Conservation (phyloP, 192 early-diverging fungal species). For the Coemansia sp. region DNA sequence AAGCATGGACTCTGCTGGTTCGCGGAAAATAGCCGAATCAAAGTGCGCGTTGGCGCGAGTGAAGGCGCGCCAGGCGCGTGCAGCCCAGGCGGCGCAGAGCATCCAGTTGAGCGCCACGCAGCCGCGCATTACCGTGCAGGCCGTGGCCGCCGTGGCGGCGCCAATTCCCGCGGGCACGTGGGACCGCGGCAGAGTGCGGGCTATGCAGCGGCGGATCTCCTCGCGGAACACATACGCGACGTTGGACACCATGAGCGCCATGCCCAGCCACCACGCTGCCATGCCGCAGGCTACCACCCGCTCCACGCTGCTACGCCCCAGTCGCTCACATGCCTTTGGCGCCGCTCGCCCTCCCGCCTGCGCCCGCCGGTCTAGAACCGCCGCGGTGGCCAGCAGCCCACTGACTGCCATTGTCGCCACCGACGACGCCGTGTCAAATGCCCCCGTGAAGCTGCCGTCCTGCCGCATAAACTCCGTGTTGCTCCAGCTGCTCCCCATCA, state of each 20-base stretch:
- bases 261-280: conserved; percentile 44
- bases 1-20: conserved; percentile 11
- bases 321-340: conserved; percentile 15
- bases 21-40: conserved; percentile 39
- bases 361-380: conserved; percentile 7
- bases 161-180: neutral
- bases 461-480: conserved; percentile 41
- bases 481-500: conserved; percentile 44
- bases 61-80: conserved; percentile 32
- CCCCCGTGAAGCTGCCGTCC: conserved; percentile 33
- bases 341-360: neutral
- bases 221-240: conserved; percentile 37
- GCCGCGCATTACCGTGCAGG: conserved; percentile 32
- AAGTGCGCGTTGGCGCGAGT: conserved; percentile 33
- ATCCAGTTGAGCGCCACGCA: conserved; percentile 40
- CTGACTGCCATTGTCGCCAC: conserved; percentile 21
- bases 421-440: conserved; percentile 14
- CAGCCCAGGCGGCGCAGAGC: conserved; percentile 29
- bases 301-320: conserved; percentile 17
- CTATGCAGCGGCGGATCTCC: conserved; percentile 28
- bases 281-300: conserved; percentile 21
- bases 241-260: conserved; percentile 30
- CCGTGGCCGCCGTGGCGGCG: conserved; percentile 5
- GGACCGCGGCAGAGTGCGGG: neutral
- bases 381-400: conserved; percentile 18